Evolutionary conservation across 139 green algal genomes (phyloP), one percentile per base, ranked within the genome.

Genomic region (Chlamydomonas asymmetrica): DNA sequence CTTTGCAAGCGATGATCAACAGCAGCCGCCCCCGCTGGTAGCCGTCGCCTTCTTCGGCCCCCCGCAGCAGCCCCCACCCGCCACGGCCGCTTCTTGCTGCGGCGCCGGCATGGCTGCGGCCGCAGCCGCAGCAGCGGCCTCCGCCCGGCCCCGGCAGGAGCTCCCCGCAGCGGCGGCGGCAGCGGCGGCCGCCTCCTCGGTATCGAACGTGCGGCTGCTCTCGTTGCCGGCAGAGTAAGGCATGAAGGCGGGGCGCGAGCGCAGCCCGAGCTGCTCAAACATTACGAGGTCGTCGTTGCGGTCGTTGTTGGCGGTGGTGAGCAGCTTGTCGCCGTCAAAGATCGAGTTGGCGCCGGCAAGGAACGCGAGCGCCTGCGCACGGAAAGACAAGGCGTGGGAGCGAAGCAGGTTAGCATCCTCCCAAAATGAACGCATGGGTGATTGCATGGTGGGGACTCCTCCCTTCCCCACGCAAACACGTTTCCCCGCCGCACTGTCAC

Each of bases 221-320:
- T 84, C 80, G 27, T 83, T 87, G 57, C 94, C 92, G 9, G 87
- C 67, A 3, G 74, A 50, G 69, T 98, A 97, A 31, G 87, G 83
- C 34, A 96, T 32, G 76, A 98, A 97, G 4, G 93, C 94, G 23
- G 94, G 94, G 22, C 93, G 78, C 27, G 67, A 86, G 18, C 72
- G 77, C 8, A 98, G 84, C 10, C 94, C 93, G 20, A 97, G 87
- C 61, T 87, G 34, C n/a, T 88, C 83, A 80, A 98, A 97, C 91
- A 98, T 94, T 40, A 80, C 54, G 35, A 5, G 18, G 69, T 94
- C 88, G 62, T 90, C 85, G 73, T 89, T 73, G n/a, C 88, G 73
- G 73, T 97, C 94, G 69, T 97, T 97, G 89, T 99, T 99, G 59
- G 92, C 81, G 0, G 96, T 99, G 25, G 96, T 99, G 5, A 99